A percentile compares a stretch with the other conserved stretches of the same genome.
Conservation (phyloP, 345 rosid species). For the Atalantia buxifolia region DNA sequence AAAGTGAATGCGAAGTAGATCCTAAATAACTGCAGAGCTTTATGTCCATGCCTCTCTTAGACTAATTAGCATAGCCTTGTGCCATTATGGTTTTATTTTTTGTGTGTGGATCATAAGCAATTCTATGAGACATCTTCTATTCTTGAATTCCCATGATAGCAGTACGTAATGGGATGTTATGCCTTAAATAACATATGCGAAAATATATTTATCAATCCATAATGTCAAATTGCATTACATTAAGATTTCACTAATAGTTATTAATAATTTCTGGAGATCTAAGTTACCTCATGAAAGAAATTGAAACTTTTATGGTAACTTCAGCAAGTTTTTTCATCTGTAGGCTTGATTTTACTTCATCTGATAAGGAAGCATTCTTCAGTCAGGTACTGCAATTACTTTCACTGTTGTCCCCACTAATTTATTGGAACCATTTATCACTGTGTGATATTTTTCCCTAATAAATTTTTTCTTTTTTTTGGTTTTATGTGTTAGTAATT, state of each 20-base stretch:
- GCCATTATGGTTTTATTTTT: not conserved
- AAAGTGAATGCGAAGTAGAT: not conserved
- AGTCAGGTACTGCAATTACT: constrained; percentile 50
- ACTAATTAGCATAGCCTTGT: not conserved
- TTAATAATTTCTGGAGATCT: not conserved
- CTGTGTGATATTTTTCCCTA: not conserved
- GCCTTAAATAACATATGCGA: not conserved
- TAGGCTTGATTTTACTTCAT: constrained; percentile 85
- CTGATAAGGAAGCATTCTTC: constrained; percentile 81
- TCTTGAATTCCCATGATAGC: not conserved
- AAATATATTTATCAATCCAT: not conserved
- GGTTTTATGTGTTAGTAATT: constrained; percentile 3
- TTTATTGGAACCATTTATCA: constrained; percentile 1
- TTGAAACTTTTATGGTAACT: not conserved
- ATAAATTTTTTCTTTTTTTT: constrained; percentile 4
- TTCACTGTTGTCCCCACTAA: not conserved
- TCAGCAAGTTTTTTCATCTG: constrained; percentile 21
- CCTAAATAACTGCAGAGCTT: not conserved
- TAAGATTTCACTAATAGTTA: not conserved
- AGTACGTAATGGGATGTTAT: not conserved
- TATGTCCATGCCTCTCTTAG: not conserved
- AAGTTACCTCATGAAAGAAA: not conserved
- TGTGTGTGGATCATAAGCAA: not conserved
- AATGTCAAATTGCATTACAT: not conserved
- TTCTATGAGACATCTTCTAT: not conserved